Evolutionary conservation across 495 filamentous ascomycete genomes (phyloP).

Genomic region (Penicillium simplicissimum): DNA sequence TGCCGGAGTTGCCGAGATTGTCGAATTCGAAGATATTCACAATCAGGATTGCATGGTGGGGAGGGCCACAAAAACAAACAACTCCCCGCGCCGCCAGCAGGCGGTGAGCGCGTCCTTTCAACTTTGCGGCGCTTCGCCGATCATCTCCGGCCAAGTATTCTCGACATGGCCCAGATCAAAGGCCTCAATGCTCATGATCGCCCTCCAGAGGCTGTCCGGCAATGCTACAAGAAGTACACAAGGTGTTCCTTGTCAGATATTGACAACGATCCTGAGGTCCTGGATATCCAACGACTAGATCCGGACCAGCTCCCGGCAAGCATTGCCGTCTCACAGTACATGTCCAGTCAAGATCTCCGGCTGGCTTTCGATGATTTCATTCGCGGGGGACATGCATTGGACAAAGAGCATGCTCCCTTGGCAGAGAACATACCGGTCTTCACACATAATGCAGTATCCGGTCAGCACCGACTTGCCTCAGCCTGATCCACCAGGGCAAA

Average conservation of each 20-base stretch:
- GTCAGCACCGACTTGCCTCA: constrained; percentile 35
- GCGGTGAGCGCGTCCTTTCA: constrained; percentile 37
- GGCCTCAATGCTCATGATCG: constrained; percentile 68
- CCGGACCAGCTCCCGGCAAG: constrained; percentile 30
- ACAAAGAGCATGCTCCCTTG: constrained; percentile 25
- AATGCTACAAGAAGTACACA: constrained; percentile 66
- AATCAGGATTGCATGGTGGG: constrained; percentile 26
- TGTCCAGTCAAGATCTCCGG: constrained; percentile 35
- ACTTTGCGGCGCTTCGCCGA: constrained; percentile 7
- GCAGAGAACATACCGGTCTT: constrained; percentile 48
- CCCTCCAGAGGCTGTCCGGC: constrained; percentile 64
- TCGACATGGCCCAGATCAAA: constrained; percentile 42
- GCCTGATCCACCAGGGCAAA: constrained; percentile 16
- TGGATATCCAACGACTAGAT: constrained; percentile 49
- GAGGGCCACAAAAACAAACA: constrained; percentile 42
- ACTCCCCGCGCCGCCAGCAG: constrained; percentile 30
- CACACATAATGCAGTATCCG: constrained; percentile 43
- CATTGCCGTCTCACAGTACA: constrained; percentile 32
- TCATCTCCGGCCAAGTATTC: background rate
- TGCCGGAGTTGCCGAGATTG: constrained; percentile 7
- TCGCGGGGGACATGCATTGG: constrained; percentile 15
- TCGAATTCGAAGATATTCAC: constrained; percentile 31
- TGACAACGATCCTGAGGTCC: constrained; percentile 46
- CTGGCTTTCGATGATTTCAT: constrained; percentile 39
- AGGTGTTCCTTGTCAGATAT: constrained; percentile 45